Base-by-base conservation (phyloP, 805 yeast species). In the Diddensiella santjacobensis region DNA sequence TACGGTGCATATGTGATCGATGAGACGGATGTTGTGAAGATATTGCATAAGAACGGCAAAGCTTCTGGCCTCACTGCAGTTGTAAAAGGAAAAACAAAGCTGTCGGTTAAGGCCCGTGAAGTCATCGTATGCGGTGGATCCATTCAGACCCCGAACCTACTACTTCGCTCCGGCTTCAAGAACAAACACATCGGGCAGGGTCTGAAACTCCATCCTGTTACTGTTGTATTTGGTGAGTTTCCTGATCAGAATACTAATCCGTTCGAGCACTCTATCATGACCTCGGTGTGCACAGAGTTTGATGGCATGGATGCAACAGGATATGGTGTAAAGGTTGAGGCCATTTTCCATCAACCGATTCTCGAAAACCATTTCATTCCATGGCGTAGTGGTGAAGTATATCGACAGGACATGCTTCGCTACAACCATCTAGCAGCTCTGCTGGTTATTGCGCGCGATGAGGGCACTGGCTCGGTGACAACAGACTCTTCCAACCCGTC, bases 311-410 rank as follows among this genome's bases (percentile, higher is more conserved):
- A 78, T 55, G 81, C 81, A 2, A 61, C 69, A 45, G 74, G 67
- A 3, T 79, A 77, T 56, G 83, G 83, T 1, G 72, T 78, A 6
- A 73, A 70, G 59, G 68, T 78, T 47, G 83, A 78, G 60, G 67
- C 79, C 2, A 48, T 73, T 22, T 63, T 72, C 38, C 78, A 74
- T 53, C 59, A 67, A n/a, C 82, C 81, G 2, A 59, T 56, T 30
- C 41, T 75, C 19, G 65, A 67, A 40, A 45, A 63, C n/a, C 58
- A 59, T 15, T 73, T 68, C 52, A 29, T 67, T 6, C 81, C 81
- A 1, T 77, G 77, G 75, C 42, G 56, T 4, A 55, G 64, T 2
- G 68, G 74, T 29, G 62, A 63, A 29, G 60, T 63, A 23, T 53
- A 57, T 22, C 64, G 78, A 45, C 51, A 58, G 43, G 64, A 64